These are phyloP conservation scores for Heliocybe sulcata DNA, from an alignment of 1,284 basidiomycete species.

Conservation along the genomic window DNA sequence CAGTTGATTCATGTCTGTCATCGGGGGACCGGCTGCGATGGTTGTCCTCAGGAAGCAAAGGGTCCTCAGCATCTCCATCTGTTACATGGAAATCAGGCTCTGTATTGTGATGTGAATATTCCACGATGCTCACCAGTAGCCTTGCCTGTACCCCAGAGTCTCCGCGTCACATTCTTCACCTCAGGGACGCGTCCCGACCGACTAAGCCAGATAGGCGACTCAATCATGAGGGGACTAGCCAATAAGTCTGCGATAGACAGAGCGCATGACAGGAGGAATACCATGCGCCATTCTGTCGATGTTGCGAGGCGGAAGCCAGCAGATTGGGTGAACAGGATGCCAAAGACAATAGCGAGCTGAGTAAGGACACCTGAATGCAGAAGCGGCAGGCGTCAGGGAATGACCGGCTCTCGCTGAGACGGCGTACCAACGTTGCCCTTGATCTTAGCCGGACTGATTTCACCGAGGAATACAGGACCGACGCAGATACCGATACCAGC, in stretches of 20 bases:
- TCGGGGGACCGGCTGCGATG: constrained; percentile 11
- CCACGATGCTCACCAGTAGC: not conserved
- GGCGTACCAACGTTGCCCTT: constrained; percentile 64
- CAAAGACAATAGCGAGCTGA: constrained; percentile 82
- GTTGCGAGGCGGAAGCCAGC: constrained; percentile 59
- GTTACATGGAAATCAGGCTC: constrained; percentile 4
- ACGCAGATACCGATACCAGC: constrained; percentile 83
- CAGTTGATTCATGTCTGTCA: constrained; percentile 21
- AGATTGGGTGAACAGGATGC: constrained; percentile 74
- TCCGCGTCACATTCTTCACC: constrained; percentile 35
- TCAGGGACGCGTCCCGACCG: constrained; percentile 42
- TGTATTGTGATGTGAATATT: not conserved
- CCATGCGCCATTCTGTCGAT: constrained; percentile 66
- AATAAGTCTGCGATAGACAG: constrained; percentile 57
- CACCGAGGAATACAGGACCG: constrained; percentile 80
- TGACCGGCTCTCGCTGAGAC: not conserved
- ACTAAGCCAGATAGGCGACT: constrained; percentile 64
- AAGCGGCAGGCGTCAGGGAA: constrained; percentile 1
- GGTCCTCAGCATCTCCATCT: constrained; percentile 24
- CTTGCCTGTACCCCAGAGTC: constrained; percentile 37
- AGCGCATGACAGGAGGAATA: constrained; percentile 59
- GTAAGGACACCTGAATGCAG: constrained; percentile 65
- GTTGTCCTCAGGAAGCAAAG: constrained; percentile 34
- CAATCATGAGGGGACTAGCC: constrained; percentile 42
- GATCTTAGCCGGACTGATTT: constrained; percentile 70